phyloP scores from a whole-genome alignment of 768 basidiomycete species.

The Calocera viscosa region DNA sequence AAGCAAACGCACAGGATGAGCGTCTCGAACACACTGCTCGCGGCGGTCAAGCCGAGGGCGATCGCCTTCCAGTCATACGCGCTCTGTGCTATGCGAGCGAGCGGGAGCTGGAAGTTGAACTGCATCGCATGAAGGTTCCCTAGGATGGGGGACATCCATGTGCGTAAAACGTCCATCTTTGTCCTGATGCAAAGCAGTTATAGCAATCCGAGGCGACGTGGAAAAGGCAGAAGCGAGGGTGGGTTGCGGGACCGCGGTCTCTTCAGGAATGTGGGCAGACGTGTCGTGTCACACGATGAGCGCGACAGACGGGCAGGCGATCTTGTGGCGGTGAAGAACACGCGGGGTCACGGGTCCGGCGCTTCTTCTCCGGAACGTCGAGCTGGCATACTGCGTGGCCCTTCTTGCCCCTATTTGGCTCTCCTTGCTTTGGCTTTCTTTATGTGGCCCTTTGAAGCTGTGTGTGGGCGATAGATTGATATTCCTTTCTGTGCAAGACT shows the following conservation, averaged over 20 bases:
- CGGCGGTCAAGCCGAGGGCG: conserved; percentile 67
- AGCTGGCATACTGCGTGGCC: too few species aligned
- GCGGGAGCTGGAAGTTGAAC: neutral
- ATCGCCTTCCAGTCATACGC: conserved; percentile 58
- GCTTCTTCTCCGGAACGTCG: too few species aligned
- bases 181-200: neutral
- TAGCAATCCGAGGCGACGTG: neutral
- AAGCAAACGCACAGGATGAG: conserved; percentile 59
- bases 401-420: too few species aligned
- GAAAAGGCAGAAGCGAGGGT: neutral
- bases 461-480: too few species aligned
- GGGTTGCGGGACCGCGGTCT: neutral
- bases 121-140: conserved; percentile 4
- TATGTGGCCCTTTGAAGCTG: neutral
- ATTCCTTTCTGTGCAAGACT: too few species aligned
- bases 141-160: neutral
- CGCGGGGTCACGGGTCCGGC: neutral
- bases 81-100: conserved; percentile 17
- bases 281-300: neutral
- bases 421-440: too few species aligned
- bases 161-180: neutral
- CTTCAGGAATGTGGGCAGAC: neutral
- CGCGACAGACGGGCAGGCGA: conserved; percentile 2
- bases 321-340: conserved; percentile 15
- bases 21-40: conserved; percentile 70